Conservation (phyloP, 2,329 filamentous ascomycete genomes). For the Domatiomyces catenatus region DNA sequence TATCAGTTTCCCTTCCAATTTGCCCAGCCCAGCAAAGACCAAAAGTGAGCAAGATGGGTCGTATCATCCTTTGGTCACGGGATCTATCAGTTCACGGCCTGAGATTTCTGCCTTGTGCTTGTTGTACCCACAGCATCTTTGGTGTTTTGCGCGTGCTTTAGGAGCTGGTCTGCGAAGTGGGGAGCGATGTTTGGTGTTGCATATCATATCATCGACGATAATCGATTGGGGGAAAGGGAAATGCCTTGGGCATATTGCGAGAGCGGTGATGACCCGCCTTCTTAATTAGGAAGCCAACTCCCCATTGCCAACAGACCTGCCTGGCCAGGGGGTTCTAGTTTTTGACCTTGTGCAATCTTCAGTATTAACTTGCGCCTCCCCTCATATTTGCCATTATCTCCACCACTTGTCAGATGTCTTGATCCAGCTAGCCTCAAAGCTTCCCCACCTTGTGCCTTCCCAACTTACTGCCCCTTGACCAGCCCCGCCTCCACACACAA, state of each 20-base stretch:
- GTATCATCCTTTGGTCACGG: not conserved
- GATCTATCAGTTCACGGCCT: not conserved
- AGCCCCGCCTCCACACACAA: too few relatives aligned
- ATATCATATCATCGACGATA: not conserved
- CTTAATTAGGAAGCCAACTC: not conserved
- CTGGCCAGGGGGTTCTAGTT: not conserved
- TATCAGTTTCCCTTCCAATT: conserved; percentile 24
- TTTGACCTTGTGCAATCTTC: not conserved
- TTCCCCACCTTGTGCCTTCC: too few relatives aligned
- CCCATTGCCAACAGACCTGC: not conserved
- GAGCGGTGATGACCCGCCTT: not conserved
- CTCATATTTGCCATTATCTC: not conserved
- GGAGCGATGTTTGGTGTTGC: not conserved
- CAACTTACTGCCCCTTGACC: too few relatives aligned
- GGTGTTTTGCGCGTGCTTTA: not conserved
- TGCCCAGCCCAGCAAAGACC: conserved; percentile 1
- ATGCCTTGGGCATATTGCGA: not conserved
- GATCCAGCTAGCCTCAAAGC: too few relatives aligned
- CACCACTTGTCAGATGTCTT: too few relatives aligned
- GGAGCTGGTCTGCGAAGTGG: not conserved
- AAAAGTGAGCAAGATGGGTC: conserved; percentile 7
- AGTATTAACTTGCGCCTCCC: not conserved
- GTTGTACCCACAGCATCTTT: not conserved
- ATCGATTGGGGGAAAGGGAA: not conserved
- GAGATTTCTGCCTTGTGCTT: not conserved